Percentiles rank a stretch among this genome's conserved stretches.
Conservation (phyloP, 164 flowering plant species). For the Liquidambar formosana region DNA sequence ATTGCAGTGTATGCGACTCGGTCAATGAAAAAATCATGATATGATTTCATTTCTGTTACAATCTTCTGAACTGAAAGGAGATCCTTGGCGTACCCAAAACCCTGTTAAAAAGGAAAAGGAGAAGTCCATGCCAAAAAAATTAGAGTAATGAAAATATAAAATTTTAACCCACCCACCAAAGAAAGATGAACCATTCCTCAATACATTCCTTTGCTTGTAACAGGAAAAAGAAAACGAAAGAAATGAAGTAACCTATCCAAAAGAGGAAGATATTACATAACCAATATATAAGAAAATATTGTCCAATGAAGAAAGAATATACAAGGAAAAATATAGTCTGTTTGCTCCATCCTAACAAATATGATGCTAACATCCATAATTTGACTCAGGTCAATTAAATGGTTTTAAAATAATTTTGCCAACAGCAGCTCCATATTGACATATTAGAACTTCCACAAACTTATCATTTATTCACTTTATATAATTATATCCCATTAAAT, state of each 20-base stretch:
- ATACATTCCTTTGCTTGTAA: not conserved
- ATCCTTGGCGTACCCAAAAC: constrained; percentile 58
- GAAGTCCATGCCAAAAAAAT: not conserved
- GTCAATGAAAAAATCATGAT: constrained; percentile 41
- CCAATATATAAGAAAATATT: not conserved
- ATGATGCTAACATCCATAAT: too few species aligned
- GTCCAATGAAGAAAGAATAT: not conserved
- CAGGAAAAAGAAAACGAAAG: not conserved
- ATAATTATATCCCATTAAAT: not conserved
- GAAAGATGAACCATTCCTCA: not conserved
- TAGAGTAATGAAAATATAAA: not conserved
- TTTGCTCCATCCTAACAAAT: too few species aligned
- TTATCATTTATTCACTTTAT: too few species aligned
- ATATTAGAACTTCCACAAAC: not conserved
- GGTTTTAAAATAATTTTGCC: too few species aligned
- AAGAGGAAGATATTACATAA: not conserved
- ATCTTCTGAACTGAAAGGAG: constrained; percentile 48
- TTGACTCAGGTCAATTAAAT: too few species aligned
- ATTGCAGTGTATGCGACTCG: constrained; percentile 64
- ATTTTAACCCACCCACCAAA: too few species aligned
- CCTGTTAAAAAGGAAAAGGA: constrained; percentile 32
- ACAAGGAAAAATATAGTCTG: not conserved
- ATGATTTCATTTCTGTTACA: constrained; percentile 60
- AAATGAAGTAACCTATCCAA: not conserved
- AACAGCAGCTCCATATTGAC: too few species aligned